Conservation (phyloP, 129 eudicot genomes). For the Calendula officinalis region DNA sequence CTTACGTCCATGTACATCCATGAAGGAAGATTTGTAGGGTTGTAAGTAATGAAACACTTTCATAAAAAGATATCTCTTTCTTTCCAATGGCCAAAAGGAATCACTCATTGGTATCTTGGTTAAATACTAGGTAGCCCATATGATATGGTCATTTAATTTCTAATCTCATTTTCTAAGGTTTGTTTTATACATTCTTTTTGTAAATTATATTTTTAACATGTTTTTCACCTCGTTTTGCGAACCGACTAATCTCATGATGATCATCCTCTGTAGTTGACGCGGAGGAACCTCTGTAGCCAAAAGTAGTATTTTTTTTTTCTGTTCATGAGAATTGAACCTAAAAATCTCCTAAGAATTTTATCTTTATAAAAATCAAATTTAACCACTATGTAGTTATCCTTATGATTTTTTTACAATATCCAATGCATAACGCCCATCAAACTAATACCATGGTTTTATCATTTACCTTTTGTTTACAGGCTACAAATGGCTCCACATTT, state of each 20-base stretch:
- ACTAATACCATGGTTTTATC: background rate
- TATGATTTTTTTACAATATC: no score
- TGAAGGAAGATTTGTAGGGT: slow-evolving; percentile 30
- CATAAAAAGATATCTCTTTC: slow-evolving; percentile 39
- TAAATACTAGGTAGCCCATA: slow-evolving; percentile 10
- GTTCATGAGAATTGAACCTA: no score
- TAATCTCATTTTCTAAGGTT: slow-evolving; percentile 5
- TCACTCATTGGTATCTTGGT: slow-evolving; percentile 15
- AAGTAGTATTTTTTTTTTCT: no score
- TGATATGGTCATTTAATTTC: background rate
- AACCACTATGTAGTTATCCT: no score
- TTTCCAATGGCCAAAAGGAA: slow-evolving; percentile 26
- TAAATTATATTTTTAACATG: no score
- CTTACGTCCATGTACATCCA: slow-evolving; percentile 35
- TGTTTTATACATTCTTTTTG: slow-evolving; percentile 15
- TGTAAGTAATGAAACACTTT: slow-evolving; percentile 31
- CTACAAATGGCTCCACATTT: slow-evolving; percentile 49
- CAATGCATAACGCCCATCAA: background rate
- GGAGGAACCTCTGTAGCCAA: no score
- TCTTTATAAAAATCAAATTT: no score
- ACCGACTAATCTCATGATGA: no score
- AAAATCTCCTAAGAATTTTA: no score
- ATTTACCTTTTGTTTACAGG: background rate
- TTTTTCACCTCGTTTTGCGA: no score
- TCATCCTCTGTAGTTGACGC: no score